Evolutionary conservation across 139 green algal genomes (phyloP), one percentile per base, ranked within the genome.

Genomic region (Tetraselmis striata): DNA sequence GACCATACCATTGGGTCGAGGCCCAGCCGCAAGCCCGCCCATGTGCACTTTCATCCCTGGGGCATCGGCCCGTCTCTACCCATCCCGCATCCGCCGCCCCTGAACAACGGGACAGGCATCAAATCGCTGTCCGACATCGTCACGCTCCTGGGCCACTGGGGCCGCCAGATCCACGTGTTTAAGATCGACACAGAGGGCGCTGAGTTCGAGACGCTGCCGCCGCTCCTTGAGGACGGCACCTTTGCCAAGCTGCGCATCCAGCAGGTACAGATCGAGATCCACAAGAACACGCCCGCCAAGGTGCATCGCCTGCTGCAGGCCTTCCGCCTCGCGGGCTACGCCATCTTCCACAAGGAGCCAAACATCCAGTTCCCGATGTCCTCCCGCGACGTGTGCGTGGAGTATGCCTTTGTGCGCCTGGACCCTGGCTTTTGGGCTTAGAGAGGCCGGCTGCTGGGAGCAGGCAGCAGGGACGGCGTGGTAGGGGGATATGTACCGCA

Each of bases 261-360:
- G 31, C 77, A 81, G 32, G 77, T 81, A 2, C 32, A 32, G n/a
- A 81, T 81, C 22, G 77, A 81, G 77, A 76, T 81, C 23, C 77
- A 81, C 32, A 28, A 77, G 2, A 77, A 29, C 74, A 77, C 23
- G 22, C 74, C 74, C 23, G 26, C 25, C 26, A 77, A 77, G 74
- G n/a, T 77, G n/a, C 74, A 77, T 18, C 74, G 74, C 25, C 25
- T 77, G 2, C 25, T 77, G 22, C 74, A 29, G 26, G 74, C 74
- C 74, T 77, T 77, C 74, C 74, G n/a, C 5, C 2, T 22, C 74
- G 26, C 26, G 26, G 74, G 74, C 2, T 77, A 77, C 74, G 74
- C 45, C 45, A 67, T 67, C 18, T 67, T 67, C 45, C 45, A 67
- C 45, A 67, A 67, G 18, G 45, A 67, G 45, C 11, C 45, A 67